A percentile compares a stretch with the other conserved stretches of the same genome.
These are phyloP conservation scores for Arabidopsis hybrid DNA, from an alignment of 441 rosid genomes.

Conservation along the genomic window DNA sequence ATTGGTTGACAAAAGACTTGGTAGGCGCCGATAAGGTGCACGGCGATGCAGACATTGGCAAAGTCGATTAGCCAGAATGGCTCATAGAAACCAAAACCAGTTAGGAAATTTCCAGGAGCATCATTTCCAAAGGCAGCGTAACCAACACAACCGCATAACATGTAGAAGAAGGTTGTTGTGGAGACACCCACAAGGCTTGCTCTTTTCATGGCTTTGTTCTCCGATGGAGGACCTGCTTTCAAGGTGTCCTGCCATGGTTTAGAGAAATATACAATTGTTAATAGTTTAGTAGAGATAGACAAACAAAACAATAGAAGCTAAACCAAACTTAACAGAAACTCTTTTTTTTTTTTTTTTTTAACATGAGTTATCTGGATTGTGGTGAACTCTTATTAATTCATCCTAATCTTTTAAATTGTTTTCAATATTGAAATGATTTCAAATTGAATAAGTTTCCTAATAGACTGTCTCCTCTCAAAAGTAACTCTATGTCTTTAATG, in stretches of 20 bases:
- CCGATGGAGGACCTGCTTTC: conserved; percentile 75
- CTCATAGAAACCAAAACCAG: conserved; percentile 87
- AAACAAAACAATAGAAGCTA: neutral
- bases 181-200: conserved; percentile 62
- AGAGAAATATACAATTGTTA: neutral
- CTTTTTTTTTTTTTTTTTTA: neutral
- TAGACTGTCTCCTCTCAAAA: neutral
- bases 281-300: neutral
- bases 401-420: neutral
- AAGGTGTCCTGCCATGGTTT: conserved; percentile 68
- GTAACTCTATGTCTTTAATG: neutral
- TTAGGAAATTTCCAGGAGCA: conserved; percentile 87
- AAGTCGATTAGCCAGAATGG: conserved; percentile 88
- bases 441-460: neutral
- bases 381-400: neutral
- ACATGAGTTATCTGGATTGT: neutral
- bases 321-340: neutral
- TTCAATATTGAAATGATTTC: neutral
- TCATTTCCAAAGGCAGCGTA: conserved; percentile 86
- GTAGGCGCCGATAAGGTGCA: conserved; percentile 90
- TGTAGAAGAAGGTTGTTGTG: conserved; percentile 74
- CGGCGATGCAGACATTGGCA: conserved; percentile 77
- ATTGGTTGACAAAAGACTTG: conserved; percentile 89
- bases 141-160: conserved; percentile 80
- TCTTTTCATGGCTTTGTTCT: conserved; percentile 82